Percentiles rank a stretch among this genome's conserved stretches.
Evolutionary conservation across 1,139 yeast genomes (phyloP).

Genomic region (Yarrowia galli): DNA sequence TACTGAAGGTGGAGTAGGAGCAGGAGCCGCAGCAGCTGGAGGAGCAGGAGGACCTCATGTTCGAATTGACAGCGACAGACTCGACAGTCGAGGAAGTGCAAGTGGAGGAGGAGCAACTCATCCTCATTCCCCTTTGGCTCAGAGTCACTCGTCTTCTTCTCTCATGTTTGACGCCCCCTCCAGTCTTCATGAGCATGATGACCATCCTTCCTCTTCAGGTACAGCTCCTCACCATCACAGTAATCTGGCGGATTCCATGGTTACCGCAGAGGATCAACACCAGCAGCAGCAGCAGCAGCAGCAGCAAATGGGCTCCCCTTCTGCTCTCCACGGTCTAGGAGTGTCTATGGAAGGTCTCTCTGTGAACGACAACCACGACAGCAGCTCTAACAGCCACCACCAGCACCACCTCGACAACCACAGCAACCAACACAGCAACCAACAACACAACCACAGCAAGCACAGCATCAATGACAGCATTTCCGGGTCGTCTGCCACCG

Average conservation of each 20-base stretch:
- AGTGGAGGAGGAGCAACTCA: slow-evolving; percentile 11
- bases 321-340: slow-evolving; percentile 7
- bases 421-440: background rate
- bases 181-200: background rate
- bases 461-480: background rate
- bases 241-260: slow-evolving; percentile 1
- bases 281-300: background rate
- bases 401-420: background rate
- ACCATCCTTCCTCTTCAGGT: background rate
- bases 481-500: slow-evolving; percentile 11
- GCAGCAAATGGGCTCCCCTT: background rate
- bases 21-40: too few species aligned
- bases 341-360: slow-evolving; percentile 19
- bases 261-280: background rate
- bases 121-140: slow-evolving; percentile 18
- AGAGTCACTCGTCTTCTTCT: slow-evolving; percentile 12
- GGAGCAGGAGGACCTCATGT: background rate
- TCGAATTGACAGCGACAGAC: slow-evolving; percentile 7
- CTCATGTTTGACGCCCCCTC: slow-evolving; percentile 23
- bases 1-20: background rate
- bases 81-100: slow-evolving; percentile 15
- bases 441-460: background rate
- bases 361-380: background rate
- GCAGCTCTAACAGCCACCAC: background rate
- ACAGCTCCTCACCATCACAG: slow-evolving; percentile 19